Evolutionary conservation across 805 yeast species (phyloP), one percentile per base, ranked within the genome.

Genomic region (Torulaspora franciscae): DNA sequence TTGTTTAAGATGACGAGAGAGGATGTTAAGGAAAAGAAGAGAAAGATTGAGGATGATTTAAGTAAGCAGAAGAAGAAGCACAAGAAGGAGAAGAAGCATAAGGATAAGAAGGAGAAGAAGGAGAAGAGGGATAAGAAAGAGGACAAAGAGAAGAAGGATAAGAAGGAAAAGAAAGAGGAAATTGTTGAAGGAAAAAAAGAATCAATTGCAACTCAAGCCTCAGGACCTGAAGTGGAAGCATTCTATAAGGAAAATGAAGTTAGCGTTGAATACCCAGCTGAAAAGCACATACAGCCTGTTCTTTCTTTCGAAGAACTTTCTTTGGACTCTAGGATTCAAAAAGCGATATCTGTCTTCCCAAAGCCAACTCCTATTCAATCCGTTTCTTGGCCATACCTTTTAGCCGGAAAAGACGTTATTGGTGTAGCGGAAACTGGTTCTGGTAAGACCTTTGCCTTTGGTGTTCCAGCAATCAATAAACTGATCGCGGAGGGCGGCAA

Each of bases 351-450:
- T 32, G 79, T 81, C 56, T 93, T 86, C 70, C 83, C 87, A 11
- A 82, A 80, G 57, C 99, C 99, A 43, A 90, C 98, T 6, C 98
- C 98, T 29, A 91, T 91, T 57, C 99, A 91, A 71, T 77, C 96
- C 26, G 87, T 80, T 36, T 77, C 97, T 7, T 93, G 98, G 98
- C 98, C 99, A 52, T 88, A 79, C 61, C 69, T 91, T 42, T 69
- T 89, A 40, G 69, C 77, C 15, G 84, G 85, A 13, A 76, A 82
- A 47, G 99, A 91, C 63, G 95, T 90, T 22, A 79, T 91, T 54
- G 99, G 98, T 65, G 96, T 91, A 52, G 99, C 99, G 10, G 97
- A 91, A 69, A 91, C 99, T 3, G 99, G 99, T 30, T 87, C 96
- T 0, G 99, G 99, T 61, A 91, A 91, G 67, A 91, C 99, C 0